Conservation (phyloP, 345 rosid genomes). For the Ricinus communis region DNA sequence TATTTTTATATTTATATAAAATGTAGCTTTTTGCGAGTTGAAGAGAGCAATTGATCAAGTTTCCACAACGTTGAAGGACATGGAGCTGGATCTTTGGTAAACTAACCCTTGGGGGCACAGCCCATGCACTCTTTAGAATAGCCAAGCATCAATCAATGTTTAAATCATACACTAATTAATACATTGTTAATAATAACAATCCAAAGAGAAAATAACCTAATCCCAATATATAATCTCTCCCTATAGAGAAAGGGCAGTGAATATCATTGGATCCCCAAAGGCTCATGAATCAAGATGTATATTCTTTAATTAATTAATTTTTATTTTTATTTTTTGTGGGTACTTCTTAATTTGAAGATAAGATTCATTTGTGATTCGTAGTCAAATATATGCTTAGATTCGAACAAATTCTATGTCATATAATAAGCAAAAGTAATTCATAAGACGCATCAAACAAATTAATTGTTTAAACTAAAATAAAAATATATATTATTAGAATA, state of each 20-base stretch:
- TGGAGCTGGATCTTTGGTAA: neutral
- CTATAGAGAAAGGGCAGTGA: neutral
- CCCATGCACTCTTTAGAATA: conserved; percentile 25
- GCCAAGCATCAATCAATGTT: conserved; percentile 33
- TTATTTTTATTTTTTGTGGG: too few relatives aligned
- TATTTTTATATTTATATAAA: neutral
- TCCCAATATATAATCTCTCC: neutral
- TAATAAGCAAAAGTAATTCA: neutral
- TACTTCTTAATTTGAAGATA: neutral
- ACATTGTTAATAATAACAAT: neutral
- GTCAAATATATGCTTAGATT: neutral
- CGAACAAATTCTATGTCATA: too few relatives aligned
- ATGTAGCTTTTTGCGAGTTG: neutral
- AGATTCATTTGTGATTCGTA: conserved; percentile 3
- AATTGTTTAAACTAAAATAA: neutral
- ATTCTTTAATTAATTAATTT: neutral
- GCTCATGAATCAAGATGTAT: neutral
- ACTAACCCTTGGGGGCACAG: neutral
- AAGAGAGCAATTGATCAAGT: neutral
- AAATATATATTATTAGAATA: too few relatives aligned
- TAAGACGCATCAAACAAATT: neutral
- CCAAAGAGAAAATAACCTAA: neutral
- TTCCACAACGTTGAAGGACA: neutral
- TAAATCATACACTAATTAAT: too few relatives aligned
- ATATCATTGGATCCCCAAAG: neutral